Evolutionary conservation across 371 early-diverging fungal genomes (phyloP), one percentile per base, ranked within the genome.

Genomic region (Umbelopsis sp.): DNA sequence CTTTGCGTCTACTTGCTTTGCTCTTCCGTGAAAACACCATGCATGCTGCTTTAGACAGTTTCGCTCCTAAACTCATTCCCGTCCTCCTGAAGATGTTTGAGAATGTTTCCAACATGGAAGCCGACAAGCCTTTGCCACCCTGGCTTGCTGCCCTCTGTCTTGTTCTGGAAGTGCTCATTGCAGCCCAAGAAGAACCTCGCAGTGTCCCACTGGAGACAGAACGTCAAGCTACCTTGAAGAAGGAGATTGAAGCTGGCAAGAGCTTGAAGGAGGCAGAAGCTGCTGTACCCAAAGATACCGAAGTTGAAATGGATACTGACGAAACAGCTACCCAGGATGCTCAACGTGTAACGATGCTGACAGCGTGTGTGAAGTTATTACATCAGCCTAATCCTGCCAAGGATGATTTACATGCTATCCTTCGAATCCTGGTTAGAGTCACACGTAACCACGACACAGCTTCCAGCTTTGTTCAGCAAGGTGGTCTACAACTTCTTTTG

Each of bases 381-480:
- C 72, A 80, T 16, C 83, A 81, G 50, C 69, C 74, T 1, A 77
- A 79, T 24, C 82, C 86, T 46, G 84, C 80, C 16, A 79, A 73
- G 29, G 85, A 86, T 63, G 78, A 83, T 32, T 75, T 83, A 5
- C 84, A 92, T 68, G 90, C 95, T 1, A 78, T 92, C 22, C 80
- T 95, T 66, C 85, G 96, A 12, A 84, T 97, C 46, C 72, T 93
- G 12, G 92, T 94, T 5, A 87, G 92, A 10, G 81, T 98, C 48
- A 96, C 97, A 29, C 87, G 94, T 38, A 75, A 84, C 24, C 84
- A 88, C 57, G 76, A 72, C 0, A 74, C 86, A 11, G 95, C 94
- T 1, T 72, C 80, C 38, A 74, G 83, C 48, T 93, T 98, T 70
- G 82, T 94, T 44, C 81, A 87, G 2, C 72, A 81, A 29, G 88